These are phyloP conservation scores for Oldenlandia corymbosa DNA, from an alignment of 257 asterid species.

Conservation along the genomic window DNA sequence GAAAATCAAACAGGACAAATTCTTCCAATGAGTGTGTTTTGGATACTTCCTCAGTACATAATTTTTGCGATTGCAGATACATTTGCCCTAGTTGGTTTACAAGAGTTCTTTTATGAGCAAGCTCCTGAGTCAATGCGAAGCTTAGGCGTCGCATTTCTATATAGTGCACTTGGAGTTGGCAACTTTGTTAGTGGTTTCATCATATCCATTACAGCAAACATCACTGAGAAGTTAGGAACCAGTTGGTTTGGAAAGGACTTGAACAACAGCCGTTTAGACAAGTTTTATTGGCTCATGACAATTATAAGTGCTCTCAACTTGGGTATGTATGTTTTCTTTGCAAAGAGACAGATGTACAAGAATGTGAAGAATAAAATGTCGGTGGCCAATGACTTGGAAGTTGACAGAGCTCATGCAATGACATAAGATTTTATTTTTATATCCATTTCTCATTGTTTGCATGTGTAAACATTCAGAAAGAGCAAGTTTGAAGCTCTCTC, in stretches of 20 bases:
- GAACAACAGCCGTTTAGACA: constrained; percentile 23
- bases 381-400: background rate
- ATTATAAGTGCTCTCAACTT: constrained; percentile 10
- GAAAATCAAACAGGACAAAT: background rate
- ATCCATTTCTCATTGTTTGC: too few species aligned
- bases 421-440: too few species aligned
- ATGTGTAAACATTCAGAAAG: too few species aligned
- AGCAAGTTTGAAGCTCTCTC: too few species aligned
- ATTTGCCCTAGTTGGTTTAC: constrained; percentile 23
- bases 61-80: constrained; percentile 21
- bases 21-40: constrained; percentile 23
- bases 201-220: constrained; percentile 4
- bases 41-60: constrained; percentile 23
- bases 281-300: constrained; percentile 21
- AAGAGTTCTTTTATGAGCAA: constrained; percentile 27
- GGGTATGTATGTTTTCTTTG: constrained; percentile 12
- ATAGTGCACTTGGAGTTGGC: constrained; percentile 20
- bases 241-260: constrained; percentile 26
- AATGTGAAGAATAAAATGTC: constrained; percentile 4
- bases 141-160: constrained; percentile 18
- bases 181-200: constrained; percentile 21
- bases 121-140: constrained; percentile 31
- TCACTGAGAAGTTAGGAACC: constrained; percentile 16
- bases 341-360: constrained; percentile 19
- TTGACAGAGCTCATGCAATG: background rate